Conservation (phyloP, 192 early-diverging fungal species). For the Entophlyctis luteolus region DNA sequence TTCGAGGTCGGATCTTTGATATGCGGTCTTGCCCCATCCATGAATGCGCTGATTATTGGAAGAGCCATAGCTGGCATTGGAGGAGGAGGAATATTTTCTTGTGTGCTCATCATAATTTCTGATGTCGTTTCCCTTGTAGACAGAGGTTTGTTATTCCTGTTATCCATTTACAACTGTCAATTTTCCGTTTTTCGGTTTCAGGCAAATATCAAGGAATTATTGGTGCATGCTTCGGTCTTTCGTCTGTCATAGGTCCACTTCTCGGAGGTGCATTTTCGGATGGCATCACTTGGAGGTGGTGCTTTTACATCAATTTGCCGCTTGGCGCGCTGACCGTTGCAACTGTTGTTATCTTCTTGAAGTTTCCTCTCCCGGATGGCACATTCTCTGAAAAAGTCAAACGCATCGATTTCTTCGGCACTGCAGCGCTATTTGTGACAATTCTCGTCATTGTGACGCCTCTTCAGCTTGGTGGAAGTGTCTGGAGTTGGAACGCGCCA, state of each 20-base stretch:
- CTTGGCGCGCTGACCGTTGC: constrained; percentile 64
- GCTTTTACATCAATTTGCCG: constrained; percentile 84
- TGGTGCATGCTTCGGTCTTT: constrained; percentile 56
- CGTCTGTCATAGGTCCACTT: constrained; percentile 77
- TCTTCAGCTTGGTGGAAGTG: constrained; percentile 67
- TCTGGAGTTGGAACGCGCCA: constrained; percentile 58
- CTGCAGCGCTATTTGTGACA: constrained; percentile 47
- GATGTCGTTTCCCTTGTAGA: constrained; percentile 20
- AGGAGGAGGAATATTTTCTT: constrained; percentile 71
- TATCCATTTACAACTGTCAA: neutral
- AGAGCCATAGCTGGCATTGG: constrained; percentile 80
- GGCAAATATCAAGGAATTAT: constrained; percentile 84
- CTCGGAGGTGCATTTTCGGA: constrained; percentile 84
- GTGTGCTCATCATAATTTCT: constrained; percentile 60
- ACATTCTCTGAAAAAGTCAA: constrained; percentile 53
- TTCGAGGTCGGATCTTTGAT: constrained; percentile 79
- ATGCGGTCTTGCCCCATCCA: constrained; percentile 67
- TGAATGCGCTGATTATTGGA: constrained; percentile 65
- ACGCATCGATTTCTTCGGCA: constrained; percentile 68
- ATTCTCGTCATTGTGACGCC: constrained; percentile 65
- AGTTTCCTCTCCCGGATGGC: constrained; percentile 54
- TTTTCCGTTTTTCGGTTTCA: too few relatives aligned
- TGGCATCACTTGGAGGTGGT: constrained; percentile 38
- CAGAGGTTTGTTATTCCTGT: neutral
- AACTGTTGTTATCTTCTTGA: constrained; percentile 55